Evolutionary conservation across 331 rosid genomes (phyloP).

Genomic region (Quercus phellos): DNA sequence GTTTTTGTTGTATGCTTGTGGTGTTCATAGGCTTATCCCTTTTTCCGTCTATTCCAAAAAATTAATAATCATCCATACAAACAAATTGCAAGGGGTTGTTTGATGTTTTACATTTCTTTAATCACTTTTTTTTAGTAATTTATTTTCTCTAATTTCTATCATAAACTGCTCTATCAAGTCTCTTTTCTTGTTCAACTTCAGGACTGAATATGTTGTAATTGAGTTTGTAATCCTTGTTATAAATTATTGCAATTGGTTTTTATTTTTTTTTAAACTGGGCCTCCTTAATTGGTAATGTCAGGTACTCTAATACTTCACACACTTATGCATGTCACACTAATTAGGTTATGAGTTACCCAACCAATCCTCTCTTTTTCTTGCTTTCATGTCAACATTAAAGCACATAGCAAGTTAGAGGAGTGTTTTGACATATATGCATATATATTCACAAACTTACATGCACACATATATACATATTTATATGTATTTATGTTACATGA

Average conservation of each 20-base stretch:
- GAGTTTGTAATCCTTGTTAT: neutral
- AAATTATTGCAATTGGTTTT: neutral
- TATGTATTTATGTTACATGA: neutral
- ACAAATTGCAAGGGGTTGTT: neutral
- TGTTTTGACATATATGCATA: neutral
- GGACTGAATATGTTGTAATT: neutral
- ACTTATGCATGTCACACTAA: neutral
- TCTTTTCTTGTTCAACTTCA: neutral
- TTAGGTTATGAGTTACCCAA: neutral
- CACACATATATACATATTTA: neutral
- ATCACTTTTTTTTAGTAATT: neutral
- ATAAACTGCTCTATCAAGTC: neutral
- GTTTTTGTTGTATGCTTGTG: neutral
- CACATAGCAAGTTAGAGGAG: neutral
- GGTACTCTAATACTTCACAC: neutral
- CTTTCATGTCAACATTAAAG: no score
- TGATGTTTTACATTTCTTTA: neutral
- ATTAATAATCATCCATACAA: neutral
- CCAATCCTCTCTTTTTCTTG: neutral
- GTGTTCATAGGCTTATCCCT: neutral
- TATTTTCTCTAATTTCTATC: neutral
- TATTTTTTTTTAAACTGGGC: neutral
- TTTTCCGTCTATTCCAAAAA: neutral
- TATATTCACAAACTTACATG: neutral
- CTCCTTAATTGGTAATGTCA: neutral